Evolutionary conservation across 306 rosid genomes (phyloP), one percentile per base, ranked within the genome.

Genomic region (Luffa acutangula): DNA sequence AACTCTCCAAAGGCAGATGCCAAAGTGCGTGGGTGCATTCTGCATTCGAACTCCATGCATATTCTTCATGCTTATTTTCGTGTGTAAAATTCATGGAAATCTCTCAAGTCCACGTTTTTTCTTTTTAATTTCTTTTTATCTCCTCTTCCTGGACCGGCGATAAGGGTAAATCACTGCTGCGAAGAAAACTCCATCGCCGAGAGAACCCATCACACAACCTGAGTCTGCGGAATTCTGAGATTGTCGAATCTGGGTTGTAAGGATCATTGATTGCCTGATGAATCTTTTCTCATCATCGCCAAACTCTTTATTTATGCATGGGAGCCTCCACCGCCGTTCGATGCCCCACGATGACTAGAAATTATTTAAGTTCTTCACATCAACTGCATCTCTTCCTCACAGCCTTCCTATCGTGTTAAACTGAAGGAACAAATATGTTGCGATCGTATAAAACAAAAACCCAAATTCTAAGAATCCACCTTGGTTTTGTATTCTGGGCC

Each of bases 291-390:
- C 56, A 20, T 21, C 76, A 70, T 70, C 39, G 54, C 56, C 54
- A 21, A 43, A 43, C 34, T 70, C 76, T 18, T 70, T 62, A 63
- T 78, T 48, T 34, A 48, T 78, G 74, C 45, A 78, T 64, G 75
- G 75, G n/a, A 78, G 62, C 15, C 81, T 70, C 25, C 48, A 48
- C 75, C 31, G 37, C 81, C 31, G 34, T 48, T 56, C 77, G 76
- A 66, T 79, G 42, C 77, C 53, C 39, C 51, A 48, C 67, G 67
- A 83, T 80, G 83, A 89, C 86, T 89, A 89, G 84, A 79, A 82
- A 81, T 78, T 73, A 15, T 51, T 48, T 7, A 86, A 82, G 51
- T 83, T 86, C 75, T 83, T 83, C 62, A 82, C 90, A 20, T 89
- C 89, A n/a, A 9, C 73, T 31, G 62, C 89, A 14, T 60, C 93